Conservation (phyloP, 2,329 filamentous ascomycete genomes). For the Claviceps sorghi region DNA sequence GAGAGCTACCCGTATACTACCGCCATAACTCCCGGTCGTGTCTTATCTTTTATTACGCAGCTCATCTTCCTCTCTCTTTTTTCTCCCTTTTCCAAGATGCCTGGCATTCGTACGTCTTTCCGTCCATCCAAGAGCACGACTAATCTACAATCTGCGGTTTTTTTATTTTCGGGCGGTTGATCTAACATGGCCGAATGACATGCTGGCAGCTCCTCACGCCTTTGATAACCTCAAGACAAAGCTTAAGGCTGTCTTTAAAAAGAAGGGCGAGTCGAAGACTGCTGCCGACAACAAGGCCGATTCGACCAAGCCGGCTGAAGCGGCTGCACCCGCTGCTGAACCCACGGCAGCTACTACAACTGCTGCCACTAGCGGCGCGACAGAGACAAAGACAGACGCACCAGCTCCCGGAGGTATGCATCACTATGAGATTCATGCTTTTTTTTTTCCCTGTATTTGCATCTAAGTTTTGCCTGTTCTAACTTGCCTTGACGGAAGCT, state of each 20-base stretch:
- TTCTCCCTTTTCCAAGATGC: slow-evolving; percentile 24
- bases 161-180: neutral
- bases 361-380: slow-evolving; percentile 16
- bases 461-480: neutral
- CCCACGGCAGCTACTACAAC: slow-evolving; percentile 13
- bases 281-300: slow-evolving; percentile 11
- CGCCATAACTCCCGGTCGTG: neutral
- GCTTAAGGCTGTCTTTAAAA: slow-evolving; percentile 39
- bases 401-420: slow-evolving; percentile 18
- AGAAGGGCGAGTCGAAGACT: slow-evolving; percentile 24
- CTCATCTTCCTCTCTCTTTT: neutral
- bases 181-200: slow-evolving; percentile 1
- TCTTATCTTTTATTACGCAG: neutral
- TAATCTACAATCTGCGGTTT: neutral
- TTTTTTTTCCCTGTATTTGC: neutral
- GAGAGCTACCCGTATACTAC: neutral
- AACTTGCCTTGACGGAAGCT: slow-evolving; percentile 10
- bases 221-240: slow-evolving; percentile 42
- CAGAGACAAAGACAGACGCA: slow-evolving; percentile 21
- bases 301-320: slow-evolving; percentile 14
- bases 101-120: slow-evolving; percentile 34
- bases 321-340: slow-evolving; percentile 10
- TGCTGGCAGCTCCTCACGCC: slow-evolving; percentile 28
- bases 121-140: neutral
- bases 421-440: neutral